Evolutionary conservation across 2,329 filamentous ascomycete genomes (phyloP).

Genomic region (Aspergillus quadricinctus): DNA sequence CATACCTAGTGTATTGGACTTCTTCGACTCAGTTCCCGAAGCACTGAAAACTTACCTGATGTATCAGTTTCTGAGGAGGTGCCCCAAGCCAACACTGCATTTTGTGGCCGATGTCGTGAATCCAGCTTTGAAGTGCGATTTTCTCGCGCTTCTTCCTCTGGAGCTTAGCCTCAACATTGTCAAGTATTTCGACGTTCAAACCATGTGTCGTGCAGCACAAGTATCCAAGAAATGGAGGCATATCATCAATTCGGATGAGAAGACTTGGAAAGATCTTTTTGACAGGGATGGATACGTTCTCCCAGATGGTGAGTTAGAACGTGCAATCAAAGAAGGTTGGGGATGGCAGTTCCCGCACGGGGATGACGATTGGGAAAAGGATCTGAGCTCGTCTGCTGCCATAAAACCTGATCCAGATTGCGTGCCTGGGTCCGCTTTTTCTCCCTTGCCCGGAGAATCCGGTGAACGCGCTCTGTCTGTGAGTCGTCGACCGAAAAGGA

Average conservation of each 20-base stretch:
- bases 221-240: slow-evolving; percentile 93
- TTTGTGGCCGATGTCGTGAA: slow-evolving; percentile 89
- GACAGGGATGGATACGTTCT: slow-evolving; percentile 78
- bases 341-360: slow-evolving; percentile 90
- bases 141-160: slow-evolving; percentile 74
- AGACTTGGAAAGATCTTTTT: slow-evolving; percentile 89
- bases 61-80: slow-evolving; percentile 88
- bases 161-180: slow-evolving; percentile 87
- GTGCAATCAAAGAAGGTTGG: slow-evolving; percentile 88
- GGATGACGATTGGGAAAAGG: slow-evolving; percentile 69
- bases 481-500: slow-evolving; percentile 43
- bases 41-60: slow-evolving; percentile 95
- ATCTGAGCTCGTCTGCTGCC: slow-evolving; percentile 59
- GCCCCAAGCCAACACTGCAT: slow-evolving; percentile 80
- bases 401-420: slow-evolving; percentile 39
- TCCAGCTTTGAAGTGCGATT: slow-evolving; percentile 91
- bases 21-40: slow-evolving; percentile 84
- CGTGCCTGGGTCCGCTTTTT: slow-evolving; percentile 15
- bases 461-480: slow-evolving; percentile 22
- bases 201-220: slow-evolving; percentile 83
- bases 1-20: slow-evolving; percentile 79
- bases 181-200: slow-evolving; percentile 77
- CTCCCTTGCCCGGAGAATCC: slow-evolving; percentile 17
- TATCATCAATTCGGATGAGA: slow-evolving; percentile 88
- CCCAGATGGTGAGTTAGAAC: slow-evolving; percentile 74